Evolutionary conservation across 2,329 filamentous ascomycete species (phyloP).

Genomic region (Trichoderma breve): DNA sequence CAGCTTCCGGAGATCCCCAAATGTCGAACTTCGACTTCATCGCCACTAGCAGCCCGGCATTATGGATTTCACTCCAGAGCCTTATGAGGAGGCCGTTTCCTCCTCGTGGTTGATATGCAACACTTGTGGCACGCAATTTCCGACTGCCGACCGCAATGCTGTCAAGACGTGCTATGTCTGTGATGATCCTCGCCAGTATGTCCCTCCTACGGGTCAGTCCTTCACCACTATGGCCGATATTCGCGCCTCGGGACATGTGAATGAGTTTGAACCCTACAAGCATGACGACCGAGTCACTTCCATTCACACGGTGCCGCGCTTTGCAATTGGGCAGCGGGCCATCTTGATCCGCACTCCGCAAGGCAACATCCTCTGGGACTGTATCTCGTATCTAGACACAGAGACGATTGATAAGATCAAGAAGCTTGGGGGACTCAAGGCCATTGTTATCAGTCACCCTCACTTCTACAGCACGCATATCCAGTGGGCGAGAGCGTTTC

Average conservation of each 20-base stretch:
- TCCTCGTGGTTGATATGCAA: constrained; percentile 54
- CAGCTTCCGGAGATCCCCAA: background rate
- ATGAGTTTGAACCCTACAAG: constrained; percentile 50
- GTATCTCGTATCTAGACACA: constrained; percentile 66
- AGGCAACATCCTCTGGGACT: constrained; percentile 80
- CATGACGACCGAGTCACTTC: constrained; percentile 45
- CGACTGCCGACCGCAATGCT: constrained; percentile 41
- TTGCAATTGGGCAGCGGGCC: constrained; percentile 74
- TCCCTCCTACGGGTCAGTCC: constrained; percentile 54
- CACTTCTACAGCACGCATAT: constrained; percentile 79
- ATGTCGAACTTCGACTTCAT: background rate
- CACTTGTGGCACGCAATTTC: constrained; percentile 68
- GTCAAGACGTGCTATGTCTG: constrained; percentile 66
- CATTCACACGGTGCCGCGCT: constrained; percentile 52
- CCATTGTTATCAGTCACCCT: constrained; percentile 75
- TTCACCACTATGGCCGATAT: constrained; percentile 58
- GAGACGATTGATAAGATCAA: constrained; percentile 59
- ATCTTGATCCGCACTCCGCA: constrained; percentile 62
- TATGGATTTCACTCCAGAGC: constrained; percentile 21
- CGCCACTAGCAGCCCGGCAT: background rate
- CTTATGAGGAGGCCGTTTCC: constrained; percentile 9
- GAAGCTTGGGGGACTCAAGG: constrained; percentile 61
- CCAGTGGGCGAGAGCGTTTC: constrained; percentile 68
- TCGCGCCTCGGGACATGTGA: constrained; percentile 41
- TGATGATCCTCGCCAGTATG: constrained; percentile 70